Conservation (phyloP, 352 stramenopile species). For the Plasmopara viticola region DNA sequence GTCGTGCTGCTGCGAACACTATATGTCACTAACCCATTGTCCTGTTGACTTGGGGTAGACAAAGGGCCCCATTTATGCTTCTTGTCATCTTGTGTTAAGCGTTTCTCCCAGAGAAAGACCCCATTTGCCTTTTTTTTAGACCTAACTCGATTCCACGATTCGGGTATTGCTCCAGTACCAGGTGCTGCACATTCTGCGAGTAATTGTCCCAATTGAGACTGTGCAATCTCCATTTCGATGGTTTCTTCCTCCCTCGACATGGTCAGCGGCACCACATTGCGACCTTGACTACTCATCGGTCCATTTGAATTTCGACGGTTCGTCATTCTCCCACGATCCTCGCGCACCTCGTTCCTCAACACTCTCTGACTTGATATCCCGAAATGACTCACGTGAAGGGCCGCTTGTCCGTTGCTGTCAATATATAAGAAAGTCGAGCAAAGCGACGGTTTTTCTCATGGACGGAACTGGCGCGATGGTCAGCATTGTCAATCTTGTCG, state of each 20-base stretch:
- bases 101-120: too few relatives aligned
- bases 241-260: constrained; percentile 43
- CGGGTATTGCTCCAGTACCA: neutral
- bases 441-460: too few relatives aligned
- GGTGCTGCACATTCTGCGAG: constrained; percentile 28
- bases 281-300: constrained; percentile 22
- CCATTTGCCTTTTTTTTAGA: too few relatives aligned
- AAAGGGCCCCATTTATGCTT: neutral
- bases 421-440: too few relatives aligned
- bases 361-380: too few relatives aligned
- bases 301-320: neutral
- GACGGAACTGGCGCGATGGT: neutral
- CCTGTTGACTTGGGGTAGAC: constrained; percentile 31
- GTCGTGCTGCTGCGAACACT: constrained; percentile 53
- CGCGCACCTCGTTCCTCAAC: too few relatives aligned
- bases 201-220: constrained; percentile 23
- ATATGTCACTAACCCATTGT: constrained; percentile 20
- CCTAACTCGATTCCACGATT: constrained; percentile 11
- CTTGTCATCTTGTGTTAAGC: too few relatives aligned
- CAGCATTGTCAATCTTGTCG: neutral
- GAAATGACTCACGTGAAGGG: too few relatives aligned
- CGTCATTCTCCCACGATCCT: constrained; percentile 9
- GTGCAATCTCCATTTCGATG: constrained; percentile 18
- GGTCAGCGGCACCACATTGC: constrained; percentile 45
- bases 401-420: too few relatives aligned